Percentiles rank a stretch among this genome's conserved stretches.
These are phyloP conservation scores for Termitomyces sp. DNA, from an alignment of 768 basidiomycete genomes.

Conservation along the genomic window DNA sequence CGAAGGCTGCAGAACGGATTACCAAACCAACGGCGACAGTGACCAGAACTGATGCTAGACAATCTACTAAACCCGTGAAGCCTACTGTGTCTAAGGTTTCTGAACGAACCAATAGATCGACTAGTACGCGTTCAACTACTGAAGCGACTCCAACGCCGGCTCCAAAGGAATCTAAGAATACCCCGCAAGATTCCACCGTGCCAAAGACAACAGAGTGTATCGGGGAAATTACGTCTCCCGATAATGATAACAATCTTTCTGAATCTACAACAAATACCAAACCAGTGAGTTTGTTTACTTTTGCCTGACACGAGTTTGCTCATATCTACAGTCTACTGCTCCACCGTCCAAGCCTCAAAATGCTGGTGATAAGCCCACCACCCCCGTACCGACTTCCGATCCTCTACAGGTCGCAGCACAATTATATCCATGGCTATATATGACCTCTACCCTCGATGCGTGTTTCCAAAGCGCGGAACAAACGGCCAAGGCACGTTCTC, in stretches of 20 bases:
- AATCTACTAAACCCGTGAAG: not conserved
- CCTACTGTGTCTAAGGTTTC: not conserved
- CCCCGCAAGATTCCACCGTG: not conserved
- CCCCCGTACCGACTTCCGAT: conserved; percentile 30
- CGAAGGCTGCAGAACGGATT: not conserved
- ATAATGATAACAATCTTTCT: not conserved
- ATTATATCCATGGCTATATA: conserved; percentile 56
- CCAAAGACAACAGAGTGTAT: no score
- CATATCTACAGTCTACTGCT: not conserved
- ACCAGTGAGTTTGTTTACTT: not conserved
- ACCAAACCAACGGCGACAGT: not conserved
- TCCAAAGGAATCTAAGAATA: not conserved
- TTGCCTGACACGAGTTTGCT: not conserved
- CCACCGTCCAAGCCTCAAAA: not conserved
- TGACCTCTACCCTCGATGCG: conserved; percentile 54
- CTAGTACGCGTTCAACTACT: not conserved
- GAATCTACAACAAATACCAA: not conserved
- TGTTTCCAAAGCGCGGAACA: conserved; percentile 40
- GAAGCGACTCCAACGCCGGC: not conserved
- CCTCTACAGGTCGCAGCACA: conserved; percentile 48
- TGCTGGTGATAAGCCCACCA: conserved; percentile 6
- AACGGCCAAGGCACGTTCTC: conserved; percentile 27
- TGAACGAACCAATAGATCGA: not conserved
- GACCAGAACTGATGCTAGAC: not conserved
- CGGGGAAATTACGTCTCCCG: no score